These are phyloP conservation scores for Ceratocystis variospora DNA, from an alignment of 2,329 filamentous ascomycete species.

Conservation along the genomic window DNA sequence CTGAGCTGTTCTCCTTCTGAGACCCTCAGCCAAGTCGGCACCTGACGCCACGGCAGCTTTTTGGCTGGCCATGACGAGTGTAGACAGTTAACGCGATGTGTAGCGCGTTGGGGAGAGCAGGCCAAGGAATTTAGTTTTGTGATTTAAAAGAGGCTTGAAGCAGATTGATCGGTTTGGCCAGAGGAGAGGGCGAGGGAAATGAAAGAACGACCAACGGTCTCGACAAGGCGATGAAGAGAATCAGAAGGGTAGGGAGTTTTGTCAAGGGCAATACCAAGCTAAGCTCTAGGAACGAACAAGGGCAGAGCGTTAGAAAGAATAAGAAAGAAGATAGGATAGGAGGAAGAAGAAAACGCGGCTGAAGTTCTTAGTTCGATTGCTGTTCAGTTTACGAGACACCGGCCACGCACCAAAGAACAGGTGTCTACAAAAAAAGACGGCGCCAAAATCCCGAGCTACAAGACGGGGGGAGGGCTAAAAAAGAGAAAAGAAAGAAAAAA, in stretches of 20 bases:
- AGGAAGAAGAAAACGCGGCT: constrained; percentile 14
- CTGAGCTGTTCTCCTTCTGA: constrained; percentile 40
- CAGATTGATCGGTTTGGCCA: neutral
- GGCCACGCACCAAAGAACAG: constrained; percentile 18
- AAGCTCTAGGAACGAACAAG: constrained; percentile 16
- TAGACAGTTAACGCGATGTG: neutral
- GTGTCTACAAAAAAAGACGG: constrained; percentile 17
- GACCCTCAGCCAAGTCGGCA: constrained; percentile 42
- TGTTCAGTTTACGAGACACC: constrained; percentile 17
- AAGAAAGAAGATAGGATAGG: neutral
- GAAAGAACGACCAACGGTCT: constrained; percentile 5
- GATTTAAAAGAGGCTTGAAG: neutral
- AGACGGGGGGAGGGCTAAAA: neutral
- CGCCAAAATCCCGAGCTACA: neutral
- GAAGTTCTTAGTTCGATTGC: constrained; percentile 14
- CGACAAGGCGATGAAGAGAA: constrained; percentile 9
- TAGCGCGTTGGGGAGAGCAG: constrained; percentile 1
- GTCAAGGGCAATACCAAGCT: constrained; percentile 20
- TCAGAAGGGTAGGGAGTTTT: constrained; percentile 19
- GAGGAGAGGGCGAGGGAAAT: neutral
- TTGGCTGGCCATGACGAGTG: constrained; percentile 37
- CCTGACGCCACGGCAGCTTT: constrained; percentile 46
- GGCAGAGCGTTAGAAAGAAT: constrained; percentile 1
- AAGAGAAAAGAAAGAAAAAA: neutral
- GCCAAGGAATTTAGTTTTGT: neutral